Evolutionary conservation across 2,329 filamentous ascomycete species (phyloP), one percentile per base, ranked within the genome.

Genomic region (Aureobasidium sp.): DNA sequence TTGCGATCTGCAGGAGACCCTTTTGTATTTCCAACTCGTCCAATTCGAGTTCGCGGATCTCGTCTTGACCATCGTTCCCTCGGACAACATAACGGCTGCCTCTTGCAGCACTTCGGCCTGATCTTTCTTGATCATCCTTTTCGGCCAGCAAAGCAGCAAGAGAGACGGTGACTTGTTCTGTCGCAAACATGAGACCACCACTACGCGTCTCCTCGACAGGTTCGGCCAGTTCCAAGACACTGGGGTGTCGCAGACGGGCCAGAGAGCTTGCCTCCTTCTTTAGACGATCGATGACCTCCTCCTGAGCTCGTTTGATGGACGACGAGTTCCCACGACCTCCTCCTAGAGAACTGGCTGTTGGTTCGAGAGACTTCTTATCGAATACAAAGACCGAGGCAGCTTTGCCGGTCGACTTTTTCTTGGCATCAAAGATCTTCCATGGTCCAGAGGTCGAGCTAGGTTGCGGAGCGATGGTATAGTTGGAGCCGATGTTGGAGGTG

Each of bases 11-110:
- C 64, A 97, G 77, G 65, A 99, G 75, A 0, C 94, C 94, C 75
- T 99, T 99, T 73, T 99, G 94, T 68, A 97, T 95, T 75, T 99
- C 94, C 63, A 99, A 79, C 76, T 97, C 94, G 71, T 99, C 94
- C 64, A 99, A 90, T 73, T 97, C 93, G 15, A 97, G 75, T 70
- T 97, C 92, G 68, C 90, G 81, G 68, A 74, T 71, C 61, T 86
- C 82, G 66, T 85, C 81, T 54, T 84, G 85, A 39, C 89, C 89
- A 67, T 92, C 87, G 0, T 86, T 79, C 67, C 91, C 88, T 70
- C 94, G 90, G 1, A 89, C 86, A 60, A 94, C 87, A 75, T 87
- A 94, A 67, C 90, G 86, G 72, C 90, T 91, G 4, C 85, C 80
- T 64, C 90, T 81, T 12, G 89, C 86, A 44, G 87, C 85, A 0